phyloP scores from a whole-genome alignment of 2,329 filamentous ascomycete species.

The Colletotrichum karsti region DNA sequence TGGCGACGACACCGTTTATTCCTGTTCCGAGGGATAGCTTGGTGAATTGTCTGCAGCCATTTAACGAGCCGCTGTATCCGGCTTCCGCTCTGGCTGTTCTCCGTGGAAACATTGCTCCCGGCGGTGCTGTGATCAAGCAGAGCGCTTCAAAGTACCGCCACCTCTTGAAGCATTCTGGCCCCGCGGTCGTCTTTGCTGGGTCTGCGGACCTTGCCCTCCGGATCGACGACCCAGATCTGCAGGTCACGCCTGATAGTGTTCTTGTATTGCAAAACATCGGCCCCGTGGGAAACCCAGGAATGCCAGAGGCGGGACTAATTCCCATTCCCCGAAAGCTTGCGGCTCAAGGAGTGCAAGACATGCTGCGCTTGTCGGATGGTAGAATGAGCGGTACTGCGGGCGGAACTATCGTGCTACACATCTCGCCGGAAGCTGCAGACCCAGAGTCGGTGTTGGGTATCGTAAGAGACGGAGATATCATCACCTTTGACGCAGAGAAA shows the following conservation, averaged over 20 bases:
- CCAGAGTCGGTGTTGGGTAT: constrained; percentile 82
- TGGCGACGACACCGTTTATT: constrained; percentile 74
- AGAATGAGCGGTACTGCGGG: constrained; percentile 88
- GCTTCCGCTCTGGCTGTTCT: constrained; percentile 85
- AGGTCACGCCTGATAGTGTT: constrained; percentile 68
- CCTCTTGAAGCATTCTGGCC: constrained; percentile 54
- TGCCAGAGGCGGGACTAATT: constrained; percentile 82
- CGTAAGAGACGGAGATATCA: constrained; percentile 77
- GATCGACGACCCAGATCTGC: constrained; percentile 64
- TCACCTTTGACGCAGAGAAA: constrained; percentile 80
- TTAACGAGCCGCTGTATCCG: constrained; percentile 72
- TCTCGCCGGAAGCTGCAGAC: constrained; percentile 82
- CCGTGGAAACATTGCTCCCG: constrained; percentile 82
- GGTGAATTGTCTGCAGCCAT: constrained; percentile 67
- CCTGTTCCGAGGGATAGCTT: constrained; percentile 41
- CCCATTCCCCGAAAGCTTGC: constrained; percentile 80
- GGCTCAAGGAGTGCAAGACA: constrained; percentile 77
- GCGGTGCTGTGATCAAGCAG: constrained; percentile 89
- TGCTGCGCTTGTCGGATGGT: constrained; percentile 87
- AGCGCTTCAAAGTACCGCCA: constrained; percentile 82
- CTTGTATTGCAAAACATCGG: constrained; percentile 89
- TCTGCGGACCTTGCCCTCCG: constrained; percentile 79
- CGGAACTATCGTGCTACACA: constrained; percentile 89
- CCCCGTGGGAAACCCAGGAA: constrained; percentile 88
- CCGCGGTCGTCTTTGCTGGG: constrained; percentile 73